Percentiles rank a stretch among this genome's conserved stretches.
phyloP scores from a whole-genome alignment of 2,329 filamentous ascomycete species.

The Trichophyton schoenleinii region DNA sequence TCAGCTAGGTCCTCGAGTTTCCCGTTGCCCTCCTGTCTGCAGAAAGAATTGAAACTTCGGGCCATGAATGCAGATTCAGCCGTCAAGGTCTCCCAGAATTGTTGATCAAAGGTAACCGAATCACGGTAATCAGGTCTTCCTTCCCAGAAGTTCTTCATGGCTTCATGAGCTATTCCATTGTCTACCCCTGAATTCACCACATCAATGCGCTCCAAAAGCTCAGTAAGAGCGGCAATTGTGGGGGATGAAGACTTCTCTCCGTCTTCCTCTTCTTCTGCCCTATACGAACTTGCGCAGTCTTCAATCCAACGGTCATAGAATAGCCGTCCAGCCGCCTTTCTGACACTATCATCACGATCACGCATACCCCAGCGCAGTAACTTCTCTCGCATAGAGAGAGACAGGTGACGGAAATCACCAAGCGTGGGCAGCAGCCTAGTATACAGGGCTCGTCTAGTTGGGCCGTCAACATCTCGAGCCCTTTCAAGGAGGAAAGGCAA shows the following conservation, averaged over 20 bases:
- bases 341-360: conserved; percentile 86
- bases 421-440: conserved; percentile 73
- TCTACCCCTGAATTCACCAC: conserved; percentile 82
- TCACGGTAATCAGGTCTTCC: conserved; percentile 54
- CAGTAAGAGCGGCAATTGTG: conserved; percentile 70
- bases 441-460: conserved; percentile 75
- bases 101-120: conserved; percentile 33
- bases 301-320: conserved; percentile 98
- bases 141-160: conserved; percentile 95
- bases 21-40: conserved; percentile 58
- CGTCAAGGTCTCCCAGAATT: conserved; percentile 38
- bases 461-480: conserved; percentile 74
- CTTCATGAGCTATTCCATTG: conserved; percentile 79
- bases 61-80: conserved; percentile 83
- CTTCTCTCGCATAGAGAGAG: conserved; percentile 88
- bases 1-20: conserved; percentile 67
- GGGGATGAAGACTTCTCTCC: conserved; percentile 43
- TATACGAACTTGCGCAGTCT: conserved; percentile 63
- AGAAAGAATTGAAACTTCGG: conserved; percentile 89
- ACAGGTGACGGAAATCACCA: conserved; percentile 88
- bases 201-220: conserved; percentile 87
- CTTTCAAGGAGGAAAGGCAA: conserved; percentile 81
- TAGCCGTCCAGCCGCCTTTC: conserved; percentile 76
- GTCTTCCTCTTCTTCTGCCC: conserved; percentile 38
- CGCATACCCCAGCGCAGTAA: conserved; percentile 86